Evolutionary conservation across 1,139 yeast species (phyloP).

Genomic region (Pichia sp.): DNA sequence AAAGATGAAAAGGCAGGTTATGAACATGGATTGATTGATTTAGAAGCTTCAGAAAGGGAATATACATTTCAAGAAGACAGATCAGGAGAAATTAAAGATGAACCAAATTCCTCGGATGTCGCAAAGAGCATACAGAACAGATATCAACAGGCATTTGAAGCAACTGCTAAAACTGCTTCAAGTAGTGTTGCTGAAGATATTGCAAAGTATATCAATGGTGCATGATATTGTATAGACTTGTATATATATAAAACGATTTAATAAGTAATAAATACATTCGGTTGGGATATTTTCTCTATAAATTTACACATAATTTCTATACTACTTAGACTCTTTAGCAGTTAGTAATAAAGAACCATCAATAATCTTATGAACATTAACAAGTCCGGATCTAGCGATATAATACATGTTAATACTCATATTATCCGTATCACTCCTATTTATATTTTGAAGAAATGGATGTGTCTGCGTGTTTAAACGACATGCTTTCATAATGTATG

Average conservation of each 20-base stretch:
- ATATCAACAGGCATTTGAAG: slow-evolving; percentile 66
- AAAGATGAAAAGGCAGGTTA: slow-evolving; percentile 43
- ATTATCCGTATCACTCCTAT: slow-evolving; percentile 4
- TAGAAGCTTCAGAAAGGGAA: slow-evolving; percentile 53
- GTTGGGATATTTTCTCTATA: too few species aligned
- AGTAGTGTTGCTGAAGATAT: slow-evolving; percentile 66
- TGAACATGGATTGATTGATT: slow-evolving; percentile 47
- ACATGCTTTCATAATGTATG: slow-evolving; percentile 17
- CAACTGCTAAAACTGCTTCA: slow-evolving; percentile 55
- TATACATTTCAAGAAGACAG: slow-evolving; percentile 72
- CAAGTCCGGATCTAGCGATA: slow-evolving; percentile 23
- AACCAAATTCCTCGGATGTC: slow-evolving; percentile 13
- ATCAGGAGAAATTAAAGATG: slow-evolving; percentile 49
- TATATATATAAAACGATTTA: not conserved
- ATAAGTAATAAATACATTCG: too few species aligned
- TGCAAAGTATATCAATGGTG: slow-evolving; percentile 48
- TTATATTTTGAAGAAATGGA: slow-evolving; percentile 19
- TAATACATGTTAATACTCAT: slow-evolving; percentile 18
- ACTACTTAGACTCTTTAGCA: too few species aligned
- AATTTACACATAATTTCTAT: too few species aligned
- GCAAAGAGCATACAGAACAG: slow-evolving; percentile 55
- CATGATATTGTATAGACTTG: too few species aligned
- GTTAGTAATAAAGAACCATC: slow-evolving; percentile 19
- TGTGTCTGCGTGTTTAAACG: slow-evolving; percentile 21
- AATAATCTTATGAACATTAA: slow-evolving; percentile 18